These are phyloP conservation scores for Colletotrichum ledebouriae DNA, from an alignment of 2,329 filamentous ascomycete species.

Conservation along the genomic window DNA sequence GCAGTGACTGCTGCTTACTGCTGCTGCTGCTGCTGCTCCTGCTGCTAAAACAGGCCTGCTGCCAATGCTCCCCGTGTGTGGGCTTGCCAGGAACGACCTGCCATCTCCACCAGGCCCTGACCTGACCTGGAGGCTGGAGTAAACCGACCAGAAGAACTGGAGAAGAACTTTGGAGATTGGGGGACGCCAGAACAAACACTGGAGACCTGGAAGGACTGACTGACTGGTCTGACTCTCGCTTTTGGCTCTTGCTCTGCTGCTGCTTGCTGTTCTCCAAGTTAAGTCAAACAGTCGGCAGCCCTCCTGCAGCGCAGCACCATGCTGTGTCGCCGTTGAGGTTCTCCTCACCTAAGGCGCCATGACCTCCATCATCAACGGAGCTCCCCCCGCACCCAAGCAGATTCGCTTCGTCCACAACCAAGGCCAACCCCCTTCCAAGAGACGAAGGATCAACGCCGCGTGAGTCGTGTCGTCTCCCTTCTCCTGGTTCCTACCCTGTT, in stretches of 20 bases:
- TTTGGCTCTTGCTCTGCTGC: neutral
- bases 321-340: slow-evolving; percentile 39
- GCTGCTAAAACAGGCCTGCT: too few species aligned
- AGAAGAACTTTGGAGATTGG: slow-evolving; percentile 16
- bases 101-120: slow-evolving; percentile 35
- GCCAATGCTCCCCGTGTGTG: slow-evolving; percentile 11
- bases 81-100: slow-evolving; percentile 25
- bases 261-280: slow-evolving; percentile 12
- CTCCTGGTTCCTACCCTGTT: neutral
- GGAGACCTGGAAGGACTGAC: slow-evolving; percentile 5
- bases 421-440: slow-evolving; percentile 83
- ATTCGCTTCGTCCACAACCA: slow-evolving; percentile 88
- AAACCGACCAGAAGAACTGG: slow-evolving; percentile 13
- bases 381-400: slow-evolving; percentile 64
- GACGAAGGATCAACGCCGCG: slow-evolving; percentile 84
- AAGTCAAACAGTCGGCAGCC: slow-evolving; percentile 29
- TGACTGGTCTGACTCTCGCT: neutral
- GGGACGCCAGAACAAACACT: slow-evolving; percentile 23
- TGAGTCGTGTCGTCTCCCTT: slow-evolving; percentile 58
- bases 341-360: slow-evolving; percentile 40
- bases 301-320: slow-evolving; percentile 40
- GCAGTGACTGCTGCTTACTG: slow-evolving; percentile 1
- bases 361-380: slow-evolving; percentile 54
- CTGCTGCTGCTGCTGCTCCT: neutral
- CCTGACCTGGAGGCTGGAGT: slow-evolving; percentile 18